Conservation (phyloP, 495 filamentous ascomycete genomes). For the Chlorociboria aeruginascens region DNA sequence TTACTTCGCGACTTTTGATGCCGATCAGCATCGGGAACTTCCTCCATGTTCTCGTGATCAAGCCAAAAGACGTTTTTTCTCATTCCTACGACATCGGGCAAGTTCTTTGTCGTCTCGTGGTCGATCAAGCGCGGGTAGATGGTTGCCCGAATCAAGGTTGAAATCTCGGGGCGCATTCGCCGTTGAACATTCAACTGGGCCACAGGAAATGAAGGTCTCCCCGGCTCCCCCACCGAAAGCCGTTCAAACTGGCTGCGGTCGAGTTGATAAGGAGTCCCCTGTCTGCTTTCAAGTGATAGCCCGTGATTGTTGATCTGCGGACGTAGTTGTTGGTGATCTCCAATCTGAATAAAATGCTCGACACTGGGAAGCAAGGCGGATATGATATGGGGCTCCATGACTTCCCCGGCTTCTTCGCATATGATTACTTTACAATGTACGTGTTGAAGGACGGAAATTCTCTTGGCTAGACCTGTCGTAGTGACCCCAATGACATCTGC, state of each 20-base stretch:
- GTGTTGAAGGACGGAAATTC: constrained; percentile 46
- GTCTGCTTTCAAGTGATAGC: constrained; percentile 16
- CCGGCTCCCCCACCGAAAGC: constrained; percentile 15
- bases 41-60: constrained; percentile 50
- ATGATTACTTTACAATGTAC: constrained; percentile 48
- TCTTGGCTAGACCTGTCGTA: constrained; percentile 67
- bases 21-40: constrained; percentile 25
- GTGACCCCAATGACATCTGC: constrained; percentile 37
- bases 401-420: constrained; percentile 47
- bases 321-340: constrained; percentile 44
- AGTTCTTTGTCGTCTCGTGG: constrained; percentile 46
- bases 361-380: constrained; percentile 41
- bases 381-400: constrained; percentile 41
- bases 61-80: constrained; percentile 65
- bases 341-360: constrained; percentile 43
- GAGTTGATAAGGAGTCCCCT: constrained; percentile 24
- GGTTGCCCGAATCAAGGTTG: constrained; percentile 37
- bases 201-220: constrained; percentile 18
- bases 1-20: constrained; percentile 37
- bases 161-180: constrained; percentile 61
- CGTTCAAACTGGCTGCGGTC: constrained; percentile 37
- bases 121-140: constrained; percentile 60
- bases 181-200: constrained; percentile 52
- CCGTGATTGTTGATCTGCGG: constrained; percentile 26
- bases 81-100: constrained; percentile 67